These are phyloP conservation scores for Anthoceros angustus DNA, from an alignment of 225 moss, liverwort and hornwort species.

Conservation along the genomic window DNA sequence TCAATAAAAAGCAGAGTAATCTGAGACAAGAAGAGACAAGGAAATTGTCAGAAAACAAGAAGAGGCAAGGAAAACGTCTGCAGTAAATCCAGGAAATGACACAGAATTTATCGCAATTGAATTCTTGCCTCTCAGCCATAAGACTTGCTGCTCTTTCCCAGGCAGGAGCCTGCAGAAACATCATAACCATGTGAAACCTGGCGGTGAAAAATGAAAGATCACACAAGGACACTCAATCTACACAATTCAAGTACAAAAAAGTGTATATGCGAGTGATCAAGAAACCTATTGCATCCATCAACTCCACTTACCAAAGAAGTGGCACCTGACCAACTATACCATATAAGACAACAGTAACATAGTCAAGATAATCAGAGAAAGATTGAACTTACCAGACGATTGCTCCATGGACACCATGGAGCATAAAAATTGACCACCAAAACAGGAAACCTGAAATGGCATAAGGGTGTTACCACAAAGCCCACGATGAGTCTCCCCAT, in stretches of 20 bases:
- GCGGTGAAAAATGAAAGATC: not conserved
- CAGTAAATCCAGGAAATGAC: conserved; percentile 1
- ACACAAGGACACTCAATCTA: not conserved
- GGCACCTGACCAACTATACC: not conserved
- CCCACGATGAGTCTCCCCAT: conserved; percentile 7
- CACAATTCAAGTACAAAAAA: not conserved
- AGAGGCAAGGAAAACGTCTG: not conserved
- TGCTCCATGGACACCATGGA: conserved; percentile 61
- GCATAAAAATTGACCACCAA: conserved; percentile 67
- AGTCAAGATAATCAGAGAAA: not conserved
- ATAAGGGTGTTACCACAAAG: conserved; percentile 8
- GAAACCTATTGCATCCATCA: not conserved
- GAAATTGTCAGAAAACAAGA: too few relatives aligned
- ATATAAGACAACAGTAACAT: not conserved
- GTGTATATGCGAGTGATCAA: not conserved
- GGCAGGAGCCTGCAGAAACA: conserved; percentile 37
- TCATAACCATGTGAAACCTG: not conserved
- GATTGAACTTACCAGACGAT: conserved; percentile 34
- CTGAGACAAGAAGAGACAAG: not conserved
- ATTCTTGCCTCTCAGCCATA: conserved; percentile 42
- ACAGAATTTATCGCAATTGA: not conserved
- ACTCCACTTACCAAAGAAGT: conserved; percentile 4
- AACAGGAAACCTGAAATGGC: conserved; percentile 39
- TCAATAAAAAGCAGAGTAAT: not conserved
- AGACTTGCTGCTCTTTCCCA: conserved; percentile 71